phyloP scores from a whole-genome alignment of 441 rosid genomes.

The Codiaeum variegatum region DNA sequence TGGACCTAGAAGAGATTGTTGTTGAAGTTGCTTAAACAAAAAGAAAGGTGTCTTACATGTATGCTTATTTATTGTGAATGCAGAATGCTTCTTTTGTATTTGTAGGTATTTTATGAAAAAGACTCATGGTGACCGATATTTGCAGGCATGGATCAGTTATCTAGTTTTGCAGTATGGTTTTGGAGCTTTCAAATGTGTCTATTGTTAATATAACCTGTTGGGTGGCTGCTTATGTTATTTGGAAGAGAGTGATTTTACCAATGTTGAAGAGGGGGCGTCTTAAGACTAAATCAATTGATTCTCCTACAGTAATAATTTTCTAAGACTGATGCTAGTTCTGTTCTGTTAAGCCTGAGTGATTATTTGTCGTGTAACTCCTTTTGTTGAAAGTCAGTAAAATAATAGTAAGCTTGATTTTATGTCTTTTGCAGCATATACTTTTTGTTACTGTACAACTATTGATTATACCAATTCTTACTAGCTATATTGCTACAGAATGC shows the following conservation, averaged over 20 bases:
- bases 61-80: neutral
- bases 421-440: neutral
- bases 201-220: neutral
- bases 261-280: neutral
- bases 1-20: neutral
- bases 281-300: neutral
- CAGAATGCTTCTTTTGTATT: neutral
- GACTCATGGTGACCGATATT: neutral
- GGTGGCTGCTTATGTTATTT: neutral
- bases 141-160: neutral
- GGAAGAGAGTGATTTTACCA: neutral
- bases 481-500: slow-evolving; percentile 25
- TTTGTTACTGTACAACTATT: neutral
- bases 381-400: neutral
- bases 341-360: neutral
- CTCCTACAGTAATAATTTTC: neutral
- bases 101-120: neutral
- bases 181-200: neutral
- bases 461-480: neutral
- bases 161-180: slow-evolving; percentile 2
- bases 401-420: neutral
- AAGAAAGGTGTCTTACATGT: neutral
- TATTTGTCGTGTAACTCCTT: neutral
- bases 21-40: neutral
- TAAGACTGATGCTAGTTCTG: neutral